Evolutionary conservation across 495 filamentous ascomycete genomes (phyloP).

Genomic region (Jackrogersella multiformis): DNA sequence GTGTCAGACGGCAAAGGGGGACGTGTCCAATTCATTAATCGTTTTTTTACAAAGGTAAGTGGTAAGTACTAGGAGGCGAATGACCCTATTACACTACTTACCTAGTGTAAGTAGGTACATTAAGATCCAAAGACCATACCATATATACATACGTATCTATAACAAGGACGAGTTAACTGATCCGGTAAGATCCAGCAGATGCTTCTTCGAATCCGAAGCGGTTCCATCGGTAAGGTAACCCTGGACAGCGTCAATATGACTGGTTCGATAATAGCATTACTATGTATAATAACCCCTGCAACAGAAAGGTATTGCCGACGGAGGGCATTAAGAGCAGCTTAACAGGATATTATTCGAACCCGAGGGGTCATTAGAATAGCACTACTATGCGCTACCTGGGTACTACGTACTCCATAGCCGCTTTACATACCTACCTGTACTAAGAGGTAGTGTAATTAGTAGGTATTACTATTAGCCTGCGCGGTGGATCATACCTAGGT

Average conservation of each 20-base stretch:
- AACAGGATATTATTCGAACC: conserved; percentile 27
- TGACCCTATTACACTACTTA: too few species aligned
- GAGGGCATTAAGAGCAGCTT: conserved; percentile 13
- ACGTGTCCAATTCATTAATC: conserved; percentile 37
- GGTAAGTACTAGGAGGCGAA: conserved; percentile 22
- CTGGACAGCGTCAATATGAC: conserved; percentile 34
- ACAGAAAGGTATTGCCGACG: conserved; percentile 32
- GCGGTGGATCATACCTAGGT: conserved; percentile 14
- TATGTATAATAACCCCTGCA: conserved; percentile 21
- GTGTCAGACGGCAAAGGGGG: conserved; percentile 29
- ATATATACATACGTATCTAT: conserved; percentile 18
- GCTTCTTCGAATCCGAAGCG: conserved; percentile 47
- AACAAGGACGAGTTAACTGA: conserved; percentile 36
- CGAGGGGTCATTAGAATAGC: conserved; percentile 32
- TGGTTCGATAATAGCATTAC: conserved; percentile 37
- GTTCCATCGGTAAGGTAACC: conserved; percentile 50
- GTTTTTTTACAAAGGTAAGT: too few species aligned
- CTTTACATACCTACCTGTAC: too few species aligned
- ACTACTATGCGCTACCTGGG: too few species aligned
- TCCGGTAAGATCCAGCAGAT: conserved; percentile 46
- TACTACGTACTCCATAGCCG: conserved; percentile 34
- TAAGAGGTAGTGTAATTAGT: too few species aligned
- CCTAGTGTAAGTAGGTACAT: background rate
- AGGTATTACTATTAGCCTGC: conserved; percentile 39
- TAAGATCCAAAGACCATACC: conserved; percentile 3